Percentiles rank a stretch among this genome's conserved stretches.
phyloP scores from a whole-genome alignment of 2,329 filamentous ascomycete genomes.

The Tolypocladium ovalisporum region DNA sequence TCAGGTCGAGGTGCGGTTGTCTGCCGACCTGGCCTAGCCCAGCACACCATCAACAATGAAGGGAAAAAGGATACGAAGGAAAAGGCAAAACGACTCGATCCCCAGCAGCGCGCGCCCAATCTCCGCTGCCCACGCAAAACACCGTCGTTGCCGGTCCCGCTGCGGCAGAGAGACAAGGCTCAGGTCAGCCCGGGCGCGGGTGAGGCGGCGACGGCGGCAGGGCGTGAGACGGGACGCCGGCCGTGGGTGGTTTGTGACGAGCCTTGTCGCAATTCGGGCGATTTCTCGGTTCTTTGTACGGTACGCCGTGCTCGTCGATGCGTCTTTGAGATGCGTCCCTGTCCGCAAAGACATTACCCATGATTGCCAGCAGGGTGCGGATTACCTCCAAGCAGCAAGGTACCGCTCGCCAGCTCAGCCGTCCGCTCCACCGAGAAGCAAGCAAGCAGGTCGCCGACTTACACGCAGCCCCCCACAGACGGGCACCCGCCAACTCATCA shows the following conservation, averaged over 20 bases:
- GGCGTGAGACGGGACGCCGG: too few species aligned
- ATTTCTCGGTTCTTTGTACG: not conserved
- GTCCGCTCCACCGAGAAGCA: not conserved
- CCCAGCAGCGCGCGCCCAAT: too few species aligned
- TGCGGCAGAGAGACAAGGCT: not conserved
- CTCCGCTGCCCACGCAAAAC: not conserved
- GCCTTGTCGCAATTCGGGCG: not conserved
- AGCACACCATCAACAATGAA: not conserved
- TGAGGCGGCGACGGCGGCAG: not conserved
- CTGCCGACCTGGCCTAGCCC: not conserved
- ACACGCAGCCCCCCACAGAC: not conserved
- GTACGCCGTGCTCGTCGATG: too few species aligned
- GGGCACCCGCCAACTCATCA: not conserved
- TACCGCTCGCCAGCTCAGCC: not conserved
- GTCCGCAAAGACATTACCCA: too few species aligned
- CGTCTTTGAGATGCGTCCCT: too few species aligned
- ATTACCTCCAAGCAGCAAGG: not conserved
- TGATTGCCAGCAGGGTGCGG: not conserved
- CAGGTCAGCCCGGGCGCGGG: not conserved
- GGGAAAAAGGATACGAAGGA: not conserved
- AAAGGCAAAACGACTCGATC: not conserved
- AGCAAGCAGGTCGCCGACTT: not conserved
- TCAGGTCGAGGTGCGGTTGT: not conserved
- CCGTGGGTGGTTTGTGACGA: not conserved
- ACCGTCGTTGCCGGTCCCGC: too few species aligned